A percentile compares a stretch with the other conserved stretches of the same genome.
These are phyloP conservation scores for Furcasterigmium sp. DNA, from an alignment of 2,329 filamentous ascomycete species.

Conservation along the genomic window DNA sequence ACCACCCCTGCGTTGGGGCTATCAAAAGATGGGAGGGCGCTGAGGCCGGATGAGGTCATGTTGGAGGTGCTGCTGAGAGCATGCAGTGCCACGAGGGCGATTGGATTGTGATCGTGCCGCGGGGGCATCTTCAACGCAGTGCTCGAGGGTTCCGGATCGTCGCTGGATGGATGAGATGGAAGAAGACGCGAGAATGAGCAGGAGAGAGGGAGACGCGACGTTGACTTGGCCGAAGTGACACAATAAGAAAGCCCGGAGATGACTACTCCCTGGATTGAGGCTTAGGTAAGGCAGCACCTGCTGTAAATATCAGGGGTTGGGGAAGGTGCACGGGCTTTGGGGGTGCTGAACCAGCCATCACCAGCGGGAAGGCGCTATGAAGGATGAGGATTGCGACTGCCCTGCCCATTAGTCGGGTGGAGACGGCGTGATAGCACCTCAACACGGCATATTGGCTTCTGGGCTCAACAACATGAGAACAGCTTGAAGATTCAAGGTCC, in stretches of 20 bases:
- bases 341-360: no score
- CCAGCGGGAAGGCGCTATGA: no score
- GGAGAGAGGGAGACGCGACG: neutral
- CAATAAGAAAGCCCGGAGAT: neutral
- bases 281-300: neutral
- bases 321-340: no score
- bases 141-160: neutral
- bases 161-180: neutral
- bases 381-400: no score
- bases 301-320: no score
- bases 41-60: neutral
- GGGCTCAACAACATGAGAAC: no score
- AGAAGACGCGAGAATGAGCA: neutral
- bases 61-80: neutral
- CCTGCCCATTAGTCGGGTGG: no score
- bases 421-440: no score
- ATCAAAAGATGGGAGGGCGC: conserved; percentile 19
- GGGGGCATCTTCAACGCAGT: neutral
- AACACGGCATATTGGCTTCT: no score
- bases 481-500: no score
- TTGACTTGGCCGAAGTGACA: neutral
- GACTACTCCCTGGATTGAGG: neutral
- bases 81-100: neutral
- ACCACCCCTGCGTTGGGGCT: conserved; percentile 49
- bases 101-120: neutral